Evolutionary conservation across 2,329 filamentous ascomycete species (phyloP), one percentile per base, ranked within the genome.

Genomic region (Neopestalotiopsis rosae): DNA sequence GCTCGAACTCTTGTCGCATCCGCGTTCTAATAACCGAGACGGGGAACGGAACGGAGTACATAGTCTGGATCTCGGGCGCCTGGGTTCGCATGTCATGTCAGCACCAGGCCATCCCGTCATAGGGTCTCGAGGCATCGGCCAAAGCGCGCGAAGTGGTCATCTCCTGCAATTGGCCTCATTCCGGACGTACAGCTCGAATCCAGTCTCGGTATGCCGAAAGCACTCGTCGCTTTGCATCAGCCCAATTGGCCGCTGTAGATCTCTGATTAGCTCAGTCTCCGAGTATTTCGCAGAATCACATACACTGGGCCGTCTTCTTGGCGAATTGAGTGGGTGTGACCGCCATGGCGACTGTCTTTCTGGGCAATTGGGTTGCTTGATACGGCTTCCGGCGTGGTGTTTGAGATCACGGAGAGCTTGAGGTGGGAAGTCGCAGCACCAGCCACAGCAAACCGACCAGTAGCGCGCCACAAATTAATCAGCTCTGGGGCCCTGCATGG

Each of bases 1-100:
- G 90, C 87, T 99, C 96, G 80, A 98, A 99, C 81, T 99, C 95
- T 84, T 98, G 93, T 80, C 96, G 90, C 81, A 98, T 92, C 85
- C 97, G 95, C 69, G 95, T 97, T 76, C 96, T 93, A 79, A 99
- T 91, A 72, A 89, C 87, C 56, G 95, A 93, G 66, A 98, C 91
- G 66, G 95, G 94, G 79, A 97, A 89, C 80, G 93, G 94, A 78
- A 99, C 86, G 71, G 92, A 93, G 89, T 99, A 99, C 94, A 98
- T 97, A 71, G 90, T 92, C 83, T 98, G 96, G 79, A 99, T 95
- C 81, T 98, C 95, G 71, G 96, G 95, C 56, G 94, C 94, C 96
- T 99, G 80, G 24, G 59, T 67, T 32, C 61, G 24, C 17, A 20
- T n/a, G 13, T 30, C 24, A 34, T 34, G 52, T 64, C 59, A 65